These are phyloP conservation scores for Naematelia aurantialba DNA, from an alignment of 768 basidiomycete species.

Conservation along the genomic window DNA sequence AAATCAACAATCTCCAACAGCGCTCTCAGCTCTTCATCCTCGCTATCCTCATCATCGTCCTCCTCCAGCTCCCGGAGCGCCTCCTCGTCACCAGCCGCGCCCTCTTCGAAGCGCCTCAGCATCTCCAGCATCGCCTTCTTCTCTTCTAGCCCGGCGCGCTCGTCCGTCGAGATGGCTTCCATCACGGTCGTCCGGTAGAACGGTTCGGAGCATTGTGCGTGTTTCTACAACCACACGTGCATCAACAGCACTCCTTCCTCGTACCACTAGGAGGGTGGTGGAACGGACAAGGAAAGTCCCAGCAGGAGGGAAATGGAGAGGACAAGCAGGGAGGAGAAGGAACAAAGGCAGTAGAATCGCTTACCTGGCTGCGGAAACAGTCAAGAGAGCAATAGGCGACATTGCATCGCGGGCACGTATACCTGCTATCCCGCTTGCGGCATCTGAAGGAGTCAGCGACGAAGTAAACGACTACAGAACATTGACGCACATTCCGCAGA, in stretches of 20 bases:
- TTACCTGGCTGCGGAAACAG: conserved; percentile 33
- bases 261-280: neutral
- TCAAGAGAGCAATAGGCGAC: conserved; percentile 34
- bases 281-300: neutral
- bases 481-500: conserved; percentile 42
- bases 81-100: conserved; percentile 23
- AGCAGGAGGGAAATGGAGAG: neutral
- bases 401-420: conserved; percentile 47
- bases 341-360: conserved; percentile 14
- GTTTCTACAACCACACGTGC: conserved; percentile 21
- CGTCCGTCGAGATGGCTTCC: conserved; percentile 44
- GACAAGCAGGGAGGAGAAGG: neutral
- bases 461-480: neutral
- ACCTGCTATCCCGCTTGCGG: conserved; percentile 35
- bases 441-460: conserved; percentile 29
- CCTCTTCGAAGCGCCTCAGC: conserved; percentile 38
- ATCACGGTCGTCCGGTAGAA: conserved; percentile 40
- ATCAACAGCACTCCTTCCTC: neutral
- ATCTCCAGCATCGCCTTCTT: conserved; percentile 48
- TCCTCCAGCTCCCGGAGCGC: conserved; percentile 24
- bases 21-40: conserved; percentile 29
- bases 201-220: conserved; percentile 43
- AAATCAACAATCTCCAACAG: conserved; percentile 30
- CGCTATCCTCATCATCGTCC: conserved; percentile 39
- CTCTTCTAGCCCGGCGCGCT: conserved; percentile 42